A percentile compares a stretch with the other conserved stretches of the same genome.
These are phyloP conservation scores for Claviceps cyperi DNA, from an alignment of 2,329 filamentous ascomycete species.

Conservation along the genomic window DNA sequence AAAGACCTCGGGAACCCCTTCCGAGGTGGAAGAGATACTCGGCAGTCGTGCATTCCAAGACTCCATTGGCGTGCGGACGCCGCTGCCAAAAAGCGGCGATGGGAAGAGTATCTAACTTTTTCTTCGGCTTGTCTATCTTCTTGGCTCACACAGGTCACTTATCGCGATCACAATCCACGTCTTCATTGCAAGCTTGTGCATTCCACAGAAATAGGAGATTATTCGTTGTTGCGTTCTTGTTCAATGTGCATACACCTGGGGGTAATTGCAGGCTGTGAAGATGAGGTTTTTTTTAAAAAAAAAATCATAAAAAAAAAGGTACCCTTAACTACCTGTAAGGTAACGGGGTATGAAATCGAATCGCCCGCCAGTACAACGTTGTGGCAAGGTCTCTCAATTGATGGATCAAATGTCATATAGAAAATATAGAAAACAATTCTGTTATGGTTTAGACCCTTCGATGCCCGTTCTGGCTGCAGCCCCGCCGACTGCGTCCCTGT, in stretches of 20 bases:
- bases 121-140: not conserved
- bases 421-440: not conserved
- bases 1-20: conserved; percentile 32
- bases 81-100: conserved; percentile 2
- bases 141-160: not conserved
- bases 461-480: not conserved
- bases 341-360: no score
- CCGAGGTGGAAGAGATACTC: conserved; percentile 44
- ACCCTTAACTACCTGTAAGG: no score
- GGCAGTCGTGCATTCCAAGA: conserved; percentile 34
- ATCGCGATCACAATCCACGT: not conserved
- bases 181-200: not conserved
- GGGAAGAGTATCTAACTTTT: not conserved
- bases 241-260: not conserved
- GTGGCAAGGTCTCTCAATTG: not conserved
- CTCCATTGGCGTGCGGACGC: conserved; percentile 16
- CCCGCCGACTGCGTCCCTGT: not conserved
- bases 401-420: not conserved
- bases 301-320: no score
- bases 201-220: not conserved
- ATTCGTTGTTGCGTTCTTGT: not conserved
- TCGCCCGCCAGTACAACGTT: not conserved
- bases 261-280: not conserved
- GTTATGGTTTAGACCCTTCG: not conserved
- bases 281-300: not conserved